These are phyloP conservation scores for Penicillium rolfsii DNA, from an alignment of 2,329 filamentous ascomycete species.

Conservation along the genomic window DNA sequence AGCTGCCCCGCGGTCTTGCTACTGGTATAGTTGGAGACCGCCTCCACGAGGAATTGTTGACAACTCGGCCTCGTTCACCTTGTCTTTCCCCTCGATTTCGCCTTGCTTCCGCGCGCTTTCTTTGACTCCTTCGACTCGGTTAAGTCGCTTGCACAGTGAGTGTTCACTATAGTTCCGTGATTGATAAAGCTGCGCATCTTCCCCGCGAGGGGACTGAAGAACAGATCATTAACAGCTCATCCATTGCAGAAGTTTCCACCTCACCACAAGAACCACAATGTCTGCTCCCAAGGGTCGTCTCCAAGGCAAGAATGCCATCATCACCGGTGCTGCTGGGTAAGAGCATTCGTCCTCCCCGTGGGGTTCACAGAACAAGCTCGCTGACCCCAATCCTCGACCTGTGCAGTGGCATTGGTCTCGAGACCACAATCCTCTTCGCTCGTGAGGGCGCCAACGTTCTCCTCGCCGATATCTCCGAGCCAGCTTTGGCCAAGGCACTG, in stretches of 20 bases:
- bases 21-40: constrained; percentile 16
- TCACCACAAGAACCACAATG: constrained; percentile 15
- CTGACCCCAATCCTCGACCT: neutral
- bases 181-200: constrained; percentile 1
- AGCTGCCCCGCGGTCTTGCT: constrained; percentile 19
- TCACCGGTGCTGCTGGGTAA: constrained; percentile 86
- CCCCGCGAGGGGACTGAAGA: neutral
- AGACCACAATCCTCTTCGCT: constrained; percentile 86
- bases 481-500: constrained; percentile 74
- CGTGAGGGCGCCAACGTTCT: constrained; percentile 85
- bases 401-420: constrained; percentile 79
- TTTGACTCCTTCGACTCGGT: neutral
- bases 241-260: constrained; percentile 8
- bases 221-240: constrained; percentile 8
- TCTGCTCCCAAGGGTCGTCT: constrained; percentile 41
- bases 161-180: neutral
- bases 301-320: constrained; percentile 69
- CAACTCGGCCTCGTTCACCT: neutral
- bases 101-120: neutral
- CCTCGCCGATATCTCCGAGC: constrained; percentile 80
- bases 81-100: neutral
- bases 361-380: neutral
- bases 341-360: neutral
- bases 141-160: neutral
- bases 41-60: no score